Base-by-base conservation (phyloP, 2,329 filamentous ascomycete genomes). In the Talaromyces rugulosus region DNA sequence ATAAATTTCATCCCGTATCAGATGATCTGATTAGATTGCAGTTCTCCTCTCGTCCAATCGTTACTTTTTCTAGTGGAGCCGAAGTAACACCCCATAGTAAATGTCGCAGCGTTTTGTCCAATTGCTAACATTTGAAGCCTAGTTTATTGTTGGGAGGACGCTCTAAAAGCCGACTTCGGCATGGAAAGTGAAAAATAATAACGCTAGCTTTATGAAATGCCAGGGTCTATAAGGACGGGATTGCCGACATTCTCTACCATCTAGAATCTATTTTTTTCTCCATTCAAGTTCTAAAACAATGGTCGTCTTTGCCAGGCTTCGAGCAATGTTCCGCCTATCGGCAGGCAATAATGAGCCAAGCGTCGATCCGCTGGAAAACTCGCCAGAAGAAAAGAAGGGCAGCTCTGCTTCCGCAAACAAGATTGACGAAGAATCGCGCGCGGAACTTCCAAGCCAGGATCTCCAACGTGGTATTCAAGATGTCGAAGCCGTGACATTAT, bases 381-480 rank as follows among this genome's bases (percentile, higher is more conserved):
- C 34, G 11, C 31, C n/a, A 44, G 5, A 33, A 58, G 14, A 58
- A n/a, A 2, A 44, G 4, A 51, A 51, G n/a, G 42, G 18, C 31
- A 31, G 33, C 11, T 55, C 54, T 12, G 28, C n/a, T 8, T 28
- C 54, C n/a, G 60, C 27, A 2, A 53, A 9, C 14, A 34, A 61
- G 30, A 31, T 44, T 0, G 28, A 30, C 18, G 27, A 36, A 5
- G 30, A 33, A 8, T 5, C n/a, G 9, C 53, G 27, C n/a, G 2
- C n/a, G 9, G 59, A 61, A 30, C 11, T 58, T 11, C 44, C 54
- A 1, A 18, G 12, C 4, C 36, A 62, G 30, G 31, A 47, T 31
- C 28, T 59, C 58, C 62, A 72, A 64, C 61, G 70, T 66, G 66
- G 65, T 69, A 68, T 72, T 62, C 62, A 63, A 18, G 62, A 67